phyloP scores from a whole-genome alignment of 345 rosid species.

The Eucalyptus cladocalyx region DNA sequence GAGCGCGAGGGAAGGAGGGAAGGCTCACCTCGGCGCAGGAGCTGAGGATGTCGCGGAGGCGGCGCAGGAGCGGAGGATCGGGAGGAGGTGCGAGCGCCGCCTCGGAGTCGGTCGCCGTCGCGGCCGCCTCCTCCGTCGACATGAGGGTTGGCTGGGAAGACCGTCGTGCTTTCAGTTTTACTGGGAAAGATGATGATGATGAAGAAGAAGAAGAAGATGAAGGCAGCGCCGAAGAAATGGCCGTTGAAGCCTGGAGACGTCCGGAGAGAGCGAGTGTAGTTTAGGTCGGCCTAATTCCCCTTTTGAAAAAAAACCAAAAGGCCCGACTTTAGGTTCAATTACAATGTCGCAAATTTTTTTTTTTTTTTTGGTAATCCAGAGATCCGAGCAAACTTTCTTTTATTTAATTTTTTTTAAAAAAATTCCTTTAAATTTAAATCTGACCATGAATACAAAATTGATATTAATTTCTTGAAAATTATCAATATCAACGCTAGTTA shows the following conservation, averaged over 20 bases:
- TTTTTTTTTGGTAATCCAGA: fast-evolving
- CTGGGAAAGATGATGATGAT: neutral
- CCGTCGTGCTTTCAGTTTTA: neutral
- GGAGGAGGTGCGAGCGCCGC: neutral
- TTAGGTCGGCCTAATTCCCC: neutral
- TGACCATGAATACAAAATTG: neutral
- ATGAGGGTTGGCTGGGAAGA: neutral
- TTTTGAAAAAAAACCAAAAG: no score
- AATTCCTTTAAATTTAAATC: neutral
- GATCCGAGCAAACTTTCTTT: fast-evolving
- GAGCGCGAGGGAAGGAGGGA: neutral
- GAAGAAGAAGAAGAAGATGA: neutral
- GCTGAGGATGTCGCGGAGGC: slow-evolving; percentile 27
- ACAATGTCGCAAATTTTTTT: fast-evolving
- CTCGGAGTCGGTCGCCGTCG: neutral
- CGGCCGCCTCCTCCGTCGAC: neutral
- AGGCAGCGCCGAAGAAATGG: neutral
- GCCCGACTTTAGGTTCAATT: no score
- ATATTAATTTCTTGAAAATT: neutral
- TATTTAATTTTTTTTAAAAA: no score
- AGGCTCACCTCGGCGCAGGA: slow-evolving; percentile 15
- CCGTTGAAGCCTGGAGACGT: neutral
- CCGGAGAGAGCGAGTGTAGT: neutral
- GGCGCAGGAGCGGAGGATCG: slow-evolving; percentile 11
- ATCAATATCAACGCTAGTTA: fast-evolving